Base-by-base conservation (phyloP, 352 stramenopile species). In the Globisporangium middletonii region DNA sequence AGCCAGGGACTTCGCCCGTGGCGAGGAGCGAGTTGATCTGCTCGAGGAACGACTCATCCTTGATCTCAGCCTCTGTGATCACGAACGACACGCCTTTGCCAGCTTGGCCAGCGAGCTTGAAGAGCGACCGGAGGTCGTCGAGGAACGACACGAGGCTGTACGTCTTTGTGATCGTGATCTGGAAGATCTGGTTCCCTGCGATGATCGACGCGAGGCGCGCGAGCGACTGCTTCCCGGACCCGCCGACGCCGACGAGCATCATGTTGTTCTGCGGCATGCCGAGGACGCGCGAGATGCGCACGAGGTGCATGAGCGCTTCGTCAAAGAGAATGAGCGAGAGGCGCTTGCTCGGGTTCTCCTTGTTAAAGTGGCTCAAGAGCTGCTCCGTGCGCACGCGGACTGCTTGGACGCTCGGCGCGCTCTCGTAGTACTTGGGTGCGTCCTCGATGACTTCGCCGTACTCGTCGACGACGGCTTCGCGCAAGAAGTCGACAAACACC, bases 311-410 rank as follows among this genome's bases (percentile, higher is more conserved):
- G 2, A 97, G 70, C 8, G 90, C 90, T 63, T 97, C 89, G 52
- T 97, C 89, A 50, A 97, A 97, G 1, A 97, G 66, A 35, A 97
- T 89, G 18, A 97, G 68, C 35, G 85, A 68, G 18, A 96, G 84
- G 23, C 79, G 62, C 23, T 73, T 75, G 1, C 65, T 67, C 19
- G 81, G 80, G 42, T 91, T 86, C n/a, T 94, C 82, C 15, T 86
- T 72, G 62, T 97, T 96, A 55, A 93, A 95, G 43, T 83, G 69
- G 1, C 67, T 58, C 19, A 96, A 60, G 11, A 97, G 80, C 8
- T 63, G 55, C 54, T 94, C 71, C 0, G 86, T 72, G 16, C 85
- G 74, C 3, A 65, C 57, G 4, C 81, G 79, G 3, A 97, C 62
- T 0, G 44, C 49, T 1, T 61, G 44, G 8, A 96, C 44, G 48